Conservation (phyloP, 805 yeast species). For the Starmerella sp. region DNA sequence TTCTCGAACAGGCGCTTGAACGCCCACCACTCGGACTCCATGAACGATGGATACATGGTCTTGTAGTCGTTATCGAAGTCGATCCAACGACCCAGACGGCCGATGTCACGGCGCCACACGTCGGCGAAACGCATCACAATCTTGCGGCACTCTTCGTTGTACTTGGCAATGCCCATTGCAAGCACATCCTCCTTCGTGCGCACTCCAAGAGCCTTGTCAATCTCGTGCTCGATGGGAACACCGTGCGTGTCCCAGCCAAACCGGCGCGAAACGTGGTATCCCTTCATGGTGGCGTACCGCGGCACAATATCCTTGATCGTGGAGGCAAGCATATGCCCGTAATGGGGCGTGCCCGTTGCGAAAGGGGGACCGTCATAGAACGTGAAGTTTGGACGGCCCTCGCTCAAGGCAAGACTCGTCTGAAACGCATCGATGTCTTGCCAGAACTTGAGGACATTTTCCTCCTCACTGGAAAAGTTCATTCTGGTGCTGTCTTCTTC, state of each 20-base stretch:
- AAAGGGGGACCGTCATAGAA: slow-evolving; percentile 99
- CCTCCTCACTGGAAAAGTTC: slow-evolving; percentile 80
- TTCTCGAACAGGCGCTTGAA: slow-evolving; percentile 79
- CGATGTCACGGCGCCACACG: slow-evolving; percentile 89
- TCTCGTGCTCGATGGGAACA: slow-evolving; percentile 94
- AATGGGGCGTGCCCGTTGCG: slow-evolving; percentile 99
- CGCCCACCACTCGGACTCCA: slow-evolving; percentile 99
- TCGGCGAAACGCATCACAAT: slow-evolving; percentile 95
- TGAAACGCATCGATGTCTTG: slow-evolving; percentile 90
- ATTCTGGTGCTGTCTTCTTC: slow-evolving; percentile 18
- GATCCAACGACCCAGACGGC: slow-evolving; percentile 97
- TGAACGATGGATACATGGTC: slow-evolving; percentile 86
- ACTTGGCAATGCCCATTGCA: slow-evolving; percentile 85
- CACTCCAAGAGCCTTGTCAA: slow-evolving; percentile 93
- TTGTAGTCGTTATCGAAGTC: slow-evolving; percentile 98
- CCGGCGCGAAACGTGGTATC: slow-evolving; percentile 89
- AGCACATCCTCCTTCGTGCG: slow-evolving; percentile 89
- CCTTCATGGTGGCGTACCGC: slow-evolving; percentile 95
- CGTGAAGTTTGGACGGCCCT: slow-evolving; percentile 77
- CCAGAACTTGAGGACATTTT: slow-evolving; percentile 70
- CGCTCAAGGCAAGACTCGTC: slow-evolving; percentile 65
- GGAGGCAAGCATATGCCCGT: slow-evolving; percentile 94
- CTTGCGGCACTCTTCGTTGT: slow-evolving; percentile 87
- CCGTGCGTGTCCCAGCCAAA: slow-evolving; percentile 99
- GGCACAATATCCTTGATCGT: slow-evolving; percentile 97